A percentile compares a stretch with the other conserved stretches of the same genome.
Conservation (phyloP, 1,284 basidiomycete genomes). For the Irpex sp. region DNA sequence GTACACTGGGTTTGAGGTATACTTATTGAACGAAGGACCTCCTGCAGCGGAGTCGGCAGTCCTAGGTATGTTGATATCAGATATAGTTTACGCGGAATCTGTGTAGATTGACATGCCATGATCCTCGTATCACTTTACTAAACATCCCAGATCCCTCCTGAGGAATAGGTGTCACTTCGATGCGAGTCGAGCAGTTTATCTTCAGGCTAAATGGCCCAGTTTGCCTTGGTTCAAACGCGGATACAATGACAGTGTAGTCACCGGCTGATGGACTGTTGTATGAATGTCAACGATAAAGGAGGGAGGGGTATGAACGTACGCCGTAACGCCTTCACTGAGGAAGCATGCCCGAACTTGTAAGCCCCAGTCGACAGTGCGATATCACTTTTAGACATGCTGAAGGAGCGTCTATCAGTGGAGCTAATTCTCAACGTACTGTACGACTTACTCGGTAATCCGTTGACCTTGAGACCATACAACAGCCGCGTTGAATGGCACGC, state of each 20-base stretch:
- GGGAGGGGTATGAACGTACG: conserved; percentile 39
- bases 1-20: conserved; percentile 67
- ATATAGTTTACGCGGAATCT: neutral
- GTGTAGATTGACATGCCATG: conserved; percentile 52
- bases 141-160: conserved; percentile 94
- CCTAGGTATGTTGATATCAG: conserved; percentile 34
- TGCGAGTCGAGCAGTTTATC: conserved; percentile 59
- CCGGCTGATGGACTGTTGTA: conserved; percentile 49
- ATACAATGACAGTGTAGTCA: conserved; percentile 79
- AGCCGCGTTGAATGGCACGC: conserved; percentile 74
- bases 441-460: conserved; percentile 68
- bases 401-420: neutral
- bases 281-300: conserved; percentile 1
- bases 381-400: conserved; percentile 61
- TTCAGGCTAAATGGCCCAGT: conserved; percentile 62
- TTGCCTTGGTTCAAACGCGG: conserved; percentile 76
- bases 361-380: conserved; percentile 72
- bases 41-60: conserved; percentile 54
- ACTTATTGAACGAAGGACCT: conserved; percentile 59
- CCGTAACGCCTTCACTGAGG: conserved; percentile 47
- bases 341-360: conserved; percentile 79
- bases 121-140: conserved; percentile 56
- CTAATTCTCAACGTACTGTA: neutral
- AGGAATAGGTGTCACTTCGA: conserved; percentile 74
- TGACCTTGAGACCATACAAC: conserved; percentile 74